Conservation (phyloP, 306 rosid genomes). For the Cucurbita moschata region DNA sequence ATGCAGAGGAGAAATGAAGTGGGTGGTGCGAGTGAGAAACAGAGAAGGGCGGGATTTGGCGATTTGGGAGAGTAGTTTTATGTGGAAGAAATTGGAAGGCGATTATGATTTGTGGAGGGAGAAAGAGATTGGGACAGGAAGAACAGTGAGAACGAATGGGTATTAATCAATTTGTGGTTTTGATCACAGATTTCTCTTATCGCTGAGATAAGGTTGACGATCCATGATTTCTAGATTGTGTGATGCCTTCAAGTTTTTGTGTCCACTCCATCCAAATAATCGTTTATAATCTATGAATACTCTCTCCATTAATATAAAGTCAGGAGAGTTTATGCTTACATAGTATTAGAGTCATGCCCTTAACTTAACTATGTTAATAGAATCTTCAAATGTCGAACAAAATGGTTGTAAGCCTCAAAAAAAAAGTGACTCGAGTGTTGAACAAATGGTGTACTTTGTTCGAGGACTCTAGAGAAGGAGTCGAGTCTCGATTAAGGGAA, state of each 20-base stretch:
- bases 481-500: too few relatives aligned
- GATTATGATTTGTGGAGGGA: conserved; percentile 10
- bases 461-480: too few relatives aligned
- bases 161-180: conserved; percentile 5
- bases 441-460: too few relatives aligned
- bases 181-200: conserved; percentile 55
- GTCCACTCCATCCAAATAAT: background rate
- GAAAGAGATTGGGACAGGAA: conserved; percentile 27
- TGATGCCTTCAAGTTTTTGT: background rate
- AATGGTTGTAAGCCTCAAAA: too few relatives aligned
- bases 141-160: conserved; percentile 42
- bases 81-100: conserved; percentile 8
- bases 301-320: too few relatives aligned
- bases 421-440: too few relatives aligned
- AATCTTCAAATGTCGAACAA: too few relatives aligned
- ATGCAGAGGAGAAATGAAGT: background rate
- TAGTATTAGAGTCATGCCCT: too few relatives aligned
- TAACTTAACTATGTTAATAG: too few relatives aligned
- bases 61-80: background rate
- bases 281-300: too few relatives aligned
- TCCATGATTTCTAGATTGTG: conserved; percentile 20
- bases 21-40: background rate
- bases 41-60: background rate
- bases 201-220: conserved; percentile 68
- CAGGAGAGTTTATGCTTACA: too few relatives aligned